Percentiles rank a stretch among this genome's conserved stretches.
Evolutionary conservation across 2,329 filamentous ascomycete genomes (phyloP).

Genomic region (Venturia oleaginea): DNA sequence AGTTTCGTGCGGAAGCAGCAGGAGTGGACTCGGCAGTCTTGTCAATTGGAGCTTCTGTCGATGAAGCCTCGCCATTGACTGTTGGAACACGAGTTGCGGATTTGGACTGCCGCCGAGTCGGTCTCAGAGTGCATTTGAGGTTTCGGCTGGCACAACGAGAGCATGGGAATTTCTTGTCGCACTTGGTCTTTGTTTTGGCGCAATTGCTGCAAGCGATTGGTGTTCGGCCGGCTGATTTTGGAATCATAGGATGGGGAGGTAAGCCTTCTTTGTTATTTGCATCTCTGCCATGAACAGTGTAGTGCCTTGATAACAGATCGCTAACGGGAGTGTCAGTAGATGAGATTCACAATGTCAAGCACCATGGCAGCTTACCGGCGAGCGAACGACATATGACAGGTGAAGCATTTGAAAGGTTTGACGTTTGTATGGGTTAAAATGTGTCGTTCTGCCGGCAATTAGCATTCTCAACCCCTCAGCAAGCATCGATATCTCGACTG

Average conservation of each 20-base stretch:
- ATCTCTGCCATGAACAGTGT: conserved; percentile 43
- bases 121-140: conserved; percentile 38
- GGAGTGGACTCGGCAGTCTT: conserved; percentile 24
- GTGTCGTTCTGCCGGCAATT: conserved; percentile 25
- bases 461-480: conserved; percentile 19
- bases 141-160: conserved; percentile 42
- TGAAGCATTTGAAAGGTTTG: conserved; percentile 47
- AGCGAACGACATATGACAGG: conserved; percentile 46
- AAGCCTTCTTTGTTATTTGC: conserved; percentile 41
- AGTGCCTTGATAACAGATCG: conserved; percentile 43
- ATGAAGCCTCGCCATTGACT: conserved; percentile 5
- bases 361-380: conserved; percentile 33
- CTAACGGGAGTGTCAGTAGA: conserved; percentile 21
- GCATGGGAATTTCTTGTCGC: conserved; percentile 47
- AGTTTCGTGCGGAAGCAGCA: conserved; percentile 25
- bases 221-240: conserved; percentile 42
- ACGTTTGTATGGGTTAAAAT: conserved; percentile 46
- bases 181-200: conserved; percentile 46
- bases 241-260: conserved; percentile 40
- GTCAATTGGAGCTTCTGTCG: conserved; percentile 24
- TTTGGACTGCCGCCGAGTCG: conserved; percentile 40
- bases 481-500: not conserved
- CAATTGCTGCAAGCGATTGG: conserved; percentile 46
- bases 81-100: conserved; percentile 19
- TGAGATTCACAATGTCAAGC: not conserved